Evolutionary conservation across 108 stramenopile genomes (phyloP), one percentile per base, ranked within the genome.

Genomic region (Mayamaea pseudoterrestris): DNA sequence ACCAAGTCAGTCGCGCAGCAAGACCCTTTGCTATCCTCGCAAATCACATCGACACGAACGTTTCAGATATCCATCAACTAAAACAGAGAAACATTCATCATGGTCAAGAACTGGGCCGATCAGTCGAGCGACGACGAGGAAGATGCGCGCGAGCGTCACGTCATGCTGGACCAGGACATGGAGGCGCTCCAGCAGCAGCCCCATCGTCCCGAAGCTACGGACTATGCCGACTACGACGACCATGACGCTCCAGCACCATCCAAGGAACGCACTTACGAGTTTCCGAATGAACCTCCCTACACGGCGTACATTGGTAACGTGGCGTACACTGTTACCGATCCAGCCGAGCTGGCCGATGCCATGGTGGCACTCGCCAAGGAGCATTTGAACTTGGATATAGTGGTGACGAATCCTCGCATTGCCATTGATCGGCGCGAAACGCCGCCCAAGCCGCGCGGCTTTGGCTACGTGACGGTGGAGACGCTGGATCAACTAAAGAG

Each of bases 221-320:
- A 34, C 11, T 8, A 34, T 11, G 11, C 32, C 32, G 12, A 44
- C 44, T 13, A 25, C 44, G 18, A 44, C n/a, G 26, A 4, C 37
- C 37, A 4, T 12, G 8, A 39, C 3, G 51, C 26, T 18, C 45
- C 52, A 5, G 5, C 50, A 3, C 41, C 36, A 2, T 21, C 27
- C 17, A 37, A 21, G 4, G 40, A 24, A 13, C 30, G 36, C 26
- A 41, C 26, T 9, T 66, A 63, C 55, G 51, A 63, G 5, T 67
- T 53, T 44, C 71, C 71, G 2, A 35, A 37, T 16, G 37, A 50
- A 20, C 61, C 73, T 3, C 73, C 73, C 16, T 75, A 58, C 50
- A 70, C 68, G 6, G 61, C 65, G 12, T 75, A 65, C 44, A 45
- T 75, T n/a, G 73, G 73, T 9, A 75, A 75, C 44, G 28, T 75